A percentile compares a stretch with the other conserved stretches of the same genome.
Conservation (phyloP, 2,329 filamentous ascomycete species). For the Fusarium keratoplasticum region DNA sequence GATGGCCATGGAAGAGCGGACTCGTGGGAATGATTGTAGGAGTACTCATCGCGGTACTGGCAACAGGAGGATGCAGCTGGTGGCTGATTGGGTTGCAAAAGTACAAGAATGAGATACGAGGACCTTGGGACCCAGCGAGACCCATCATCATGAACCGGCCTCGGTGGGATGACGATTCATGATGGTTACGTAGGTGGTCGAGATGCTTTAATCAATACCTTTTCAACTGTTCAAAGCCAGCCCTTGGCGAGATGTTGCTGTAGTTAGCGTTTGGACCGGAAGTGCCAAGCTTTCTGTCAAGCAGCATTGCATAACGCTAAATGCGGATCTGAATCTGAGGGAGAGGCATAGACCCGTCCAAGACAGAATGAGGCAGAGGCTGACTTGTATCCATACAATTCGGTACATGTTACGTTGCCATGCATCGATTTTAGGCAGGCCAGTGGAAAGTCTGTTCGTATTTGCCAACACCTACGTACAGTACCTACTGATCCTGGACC, state of each 20-base stretch:
- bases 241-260: conserved; percentile 5
- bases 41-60: conserved; percentile 77
- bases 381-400: neutral
- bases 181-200: neutral
- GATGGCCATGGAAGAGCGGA: conserved; percentile 65
- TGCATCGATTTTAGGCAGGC: neutral
- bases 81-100: conserved; percentile 97
- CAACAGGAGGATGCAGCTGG: conserved; percentile 96
- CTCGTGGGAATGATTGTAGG: conserved; percentile 82
- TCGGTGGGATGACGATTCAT: conserved; percentile 59
- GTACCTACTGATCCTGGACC: neutral
- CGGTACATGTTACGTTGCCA: neutral
- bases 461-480: neutral
- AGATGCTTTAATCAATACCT: neutral
- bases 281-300: conserved; percentile 14
- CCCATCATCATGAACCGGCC: conserved; percentile 82
- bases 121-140: conserved; percentile 95
- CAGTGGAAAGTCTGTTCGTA: neutral
- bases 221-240: neutral
- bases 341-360: neutral
- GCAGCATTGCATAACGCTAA: neutral
- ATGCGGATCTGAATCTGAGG: neutral
- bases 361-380: neutral
- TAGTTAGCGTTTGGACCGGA: neutral
- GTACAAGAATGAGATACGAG: conserved; percentile 99